A percentile compares a stretch with the other conserved stretches of the same genome.
Evolutionary conservation across 495 filamentous ascomycete genomes (phyloP).

Genomic region (Penicillium salamii): DNA sequence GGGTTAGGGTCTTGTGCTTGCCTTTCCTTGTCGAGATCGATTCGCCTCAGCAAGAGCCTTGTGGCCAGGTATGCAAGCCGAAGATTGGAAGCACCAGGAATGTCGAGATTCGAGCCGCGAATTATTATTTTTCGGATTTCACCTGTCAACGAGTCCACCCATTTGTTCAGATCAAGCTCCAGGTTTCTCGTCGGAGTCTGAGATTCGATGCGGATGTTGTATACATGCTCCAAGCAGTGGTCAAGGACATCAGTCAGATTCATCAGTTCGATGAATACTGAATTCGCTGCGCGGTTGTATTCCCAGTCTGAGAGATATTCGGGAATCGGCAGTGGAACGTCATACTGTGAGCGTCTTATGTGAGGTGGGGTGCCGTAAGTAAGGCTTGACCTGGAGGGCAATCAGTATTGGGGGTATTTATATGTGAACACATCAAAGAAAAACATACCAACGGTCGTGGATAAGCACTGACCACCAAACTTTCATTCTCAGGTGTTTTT

Average conservation of each 20-base stretch:
- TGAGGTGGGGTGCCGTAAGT: conserved; percentile 37
- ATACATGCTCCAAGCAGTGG: conserved; percentile 30
- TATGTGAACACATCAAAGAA: no score
- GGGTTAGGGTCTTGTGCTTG: background rate
- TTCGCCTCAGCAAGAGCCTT: conserved; percentile 23
- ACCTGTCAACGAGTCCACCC: conserved; percentile 20
- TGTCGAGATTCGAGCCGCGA: conserved; percentile 9
- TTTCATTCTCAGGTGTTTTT: conserved; percentile 12
- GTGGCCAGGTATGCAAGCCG: conserved; percentile 30
- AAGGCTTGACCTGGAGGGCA: conserved; percentile 29
- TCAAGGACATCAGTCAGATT: conserved; percentile 34
- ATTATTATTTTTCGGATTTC: conserved; percentile 19
- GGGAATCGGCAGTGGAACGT: conserved; percentile 35
- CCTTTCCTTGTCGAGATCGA: conserved; percentile 17
- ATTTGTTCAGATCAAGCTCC: conserved; percentile 19
- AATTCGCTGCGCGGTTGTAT: conserved; percentile 4
- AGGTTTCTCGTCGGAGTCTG: conserved; percentile 13
- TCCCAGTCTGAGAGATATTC: conserved; percentile 14
- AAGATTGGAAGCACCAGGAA: conserved; percentile 30
- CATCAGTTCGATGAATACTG: conserved; percentile 33
- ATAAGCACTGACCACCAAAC: conserved; percentile 12
- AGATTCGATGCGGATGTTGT: conserved; percentile 14
- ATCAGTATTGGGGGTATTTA: background rate
- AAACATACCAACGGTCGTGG: conserved; percentile 11
- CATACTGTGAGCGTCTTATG: conserved; percentile 33